phyloP scores from a whole-genome alignment of 306 rosid species.

The Dryas drummondii region DNA sequence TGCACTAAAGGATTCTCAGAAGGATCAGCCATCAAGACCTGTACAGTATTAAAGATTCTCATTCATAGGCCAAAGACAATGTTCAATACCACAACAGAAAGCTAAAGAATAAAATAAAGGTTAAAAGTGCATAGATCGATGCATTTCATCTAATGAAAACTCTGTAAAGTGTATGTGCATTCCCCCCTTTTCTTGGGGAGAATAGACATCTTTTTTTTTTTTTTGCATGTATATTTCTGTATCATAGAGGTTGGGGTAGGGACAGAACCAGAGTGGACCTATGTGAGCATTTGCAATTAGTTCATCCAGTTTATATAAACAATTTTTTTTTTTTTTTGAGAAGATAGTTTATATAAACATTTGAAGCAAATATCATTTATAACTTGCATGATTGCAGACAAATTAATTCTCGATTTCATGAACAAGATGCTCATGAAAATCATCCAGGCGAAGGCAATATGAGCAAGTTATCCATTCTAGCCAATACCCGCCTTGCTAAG shows the following conservation, averaged over 20 bases:
- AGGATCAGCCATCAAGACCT: slow-evolving; percentile 69
- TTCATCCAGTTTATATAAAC: background rate
- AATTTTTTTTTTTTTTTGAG: too few relatives aligned
- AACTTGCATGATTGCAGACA: too few relatives aligned
- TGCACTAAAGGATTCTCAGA: slow-evolving; percentile 57
- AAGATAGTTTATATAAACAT: too few relatives aligned
- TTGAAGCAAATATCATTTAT: too few relatives aligned
- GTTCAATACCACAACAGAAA: background rate
- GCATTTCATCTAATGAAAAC: background rate
- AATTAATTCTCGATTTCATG: too few relatives aligned
- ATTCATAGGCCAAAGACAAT: background rate
- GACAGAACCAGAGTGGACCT: background rate
- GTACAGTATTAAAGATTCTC: slow-evolving; percentile 1
- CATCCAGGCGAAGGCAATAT: background rate
- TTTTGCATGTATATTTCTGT: background rate
- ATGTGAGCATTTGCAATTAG: background rate
- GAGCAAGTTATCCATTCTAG: too few relatives aligned
- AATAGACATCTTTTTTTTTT: too few relatives aligned
- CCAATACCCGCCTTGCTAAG: background rate
- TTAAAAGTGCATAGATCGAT: background rate
- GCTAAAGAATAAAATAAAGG: background rate
- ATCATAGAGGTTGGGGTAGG: background rate
- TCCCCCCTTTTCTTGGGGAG: background rate
- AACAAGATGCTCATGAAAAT: background rate
- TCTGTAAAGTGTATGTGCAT: background rate